Evolutionary conservation across 2,329 filamentous ascomycete genomes (phyloP).

Genomic region (Paraphoma chrysanthemicola): DNA sequence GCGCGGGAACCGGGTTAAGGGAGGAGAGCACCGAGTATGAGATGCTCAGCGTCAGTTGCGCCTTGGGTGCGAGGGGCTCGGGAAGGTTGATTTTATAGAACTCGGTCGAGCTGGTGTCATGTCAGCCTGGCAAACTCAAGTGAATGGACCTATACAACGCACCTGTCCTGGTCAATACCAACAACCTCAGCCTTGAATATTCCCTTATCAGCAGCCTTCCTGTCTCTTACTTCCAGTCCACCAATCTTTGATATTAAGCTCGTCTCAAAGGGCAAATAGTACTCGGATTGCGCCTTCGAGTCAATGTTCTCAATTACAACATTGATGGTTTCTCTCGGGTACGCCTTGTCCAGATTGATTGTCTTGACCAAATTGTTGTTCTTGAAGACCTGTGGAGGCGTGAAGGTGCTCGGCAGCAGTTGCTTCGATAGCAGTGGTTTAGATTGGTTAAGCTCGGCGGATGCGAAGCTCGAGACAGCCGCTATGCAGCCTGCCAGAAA

Average conservation of each 20-base stretch:
- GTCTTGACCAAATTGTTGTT: constrained; percentile 90
- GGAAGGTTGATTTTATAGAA: constrained; percentile 87
- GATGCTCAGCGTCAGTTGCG: constrained; percentile 86
- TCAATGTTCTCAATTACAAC: constrained; percentile 91
- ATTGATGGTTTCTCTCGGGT: constrained; percentile 88
- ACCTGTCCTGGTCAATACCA: constrained; percentile 64
- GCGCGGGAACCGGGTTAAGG: constrained; percentile 79
- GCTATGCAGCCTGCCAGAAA: constrained; percentile 54
- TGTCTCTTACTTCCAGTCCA: constrained; percentile 89
- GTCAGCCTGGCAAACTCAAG: constrained; percentile 2
- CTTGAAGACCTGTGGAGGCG: constrained; percentile 88
- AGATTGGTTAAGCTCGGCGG: constrained; percentile 64
- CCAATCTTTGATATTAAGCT: constrained; percentile 79
- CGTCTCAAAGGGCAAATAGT: constrained; percentile 86
- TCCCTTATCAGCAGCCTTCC: constrained; percentile 74
- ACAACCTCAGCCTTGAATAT: constrained; percentile 74
- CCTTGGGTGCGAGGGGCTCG: constrained; percentile 74
- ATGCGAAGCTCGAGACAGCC: constrained; percentile 67
- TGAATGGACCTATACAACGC: constrained; percentile 3
- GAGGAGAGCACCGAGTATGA: constrained; percentile 81
- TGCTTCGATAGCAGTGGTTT: constrained; percentile 62
- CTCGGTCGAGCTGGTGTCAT: constrained; percentile 54
- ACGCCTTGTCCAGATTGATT: constrained; percentile 92
- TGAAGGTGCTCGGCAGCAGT: constrained; percentile 66
- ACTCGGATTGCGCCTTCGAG: constrained; percentile 80